Percentiles rank a stretch among this genome's conserved stretches.
Conservation (phyloP, 768 basidiomycete species). For the Grammothele lineata region DNA sequence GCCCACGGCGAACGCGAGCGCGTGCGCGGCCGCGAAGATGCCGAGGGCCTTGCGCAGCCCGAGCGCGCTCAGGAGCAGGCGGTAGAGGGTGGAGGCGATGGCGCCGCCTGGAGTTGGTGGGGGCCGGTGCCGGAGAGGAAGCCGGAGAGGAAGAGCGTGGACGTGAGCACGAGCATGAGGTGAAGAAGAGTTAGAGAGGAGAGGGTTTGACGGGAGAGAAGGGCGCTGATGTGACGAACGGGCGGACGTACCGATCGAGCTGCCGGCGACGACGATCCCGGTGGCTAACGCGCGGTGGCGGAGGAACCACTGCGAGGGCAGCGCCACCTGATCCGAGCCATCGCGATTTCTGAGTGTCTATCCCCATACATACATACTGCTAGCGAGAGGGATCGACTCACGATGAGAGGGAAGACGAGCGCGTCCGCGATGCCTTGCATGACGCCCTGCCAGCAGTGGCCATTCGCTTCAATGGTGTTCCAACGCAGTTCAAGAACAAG, state of each 20-base stretch:
- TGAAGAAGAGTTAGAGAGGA: no score
- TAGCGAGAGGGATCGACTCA: constrained; percentile 5
- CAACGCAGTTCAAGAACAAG: background rate
- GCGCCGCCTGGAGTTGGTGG: constrained; percentile 20
- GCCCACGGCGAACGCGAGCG: constrained; percentile 22
- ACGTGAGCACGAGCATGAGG: background rate
- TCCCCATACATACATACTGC: no score
- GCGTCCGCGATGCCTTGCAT: constrained; percentile 24
- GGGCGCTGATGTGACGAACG: background rate
- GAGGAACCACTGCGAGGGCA: constrained; percentile 20
- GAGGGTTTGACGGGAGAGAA: background rate
- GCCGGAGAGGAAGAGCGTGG: background rate
- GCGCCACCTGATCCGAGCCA: constrained; percentile 10
- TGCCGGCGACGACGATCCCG: constrained; percentile 17
- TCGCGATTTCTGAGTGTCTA: no score
- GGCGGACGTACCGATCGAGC: constrained; percentile 13
- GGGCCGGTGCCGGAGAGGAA: background rate
- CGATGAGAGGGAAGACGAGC: constrained; percentile 15
- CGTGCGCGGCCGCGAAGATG: constrained; percentile 27
- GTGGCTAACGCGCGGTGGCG: constrained; percentile 15
- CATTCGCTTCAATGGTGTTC: constrained; percentile 5
- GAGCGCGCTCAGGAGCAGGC: constrained; percentile 21
- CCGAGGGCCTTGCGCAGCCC: constrained; percentile 31
- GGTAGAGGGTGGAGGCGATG: constrained; percentile 11
- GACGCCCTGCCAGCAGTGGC: constrained; percentile 20